Evolutionary conservation across 176 grass and related monocot species (phyloP).

Genomic region (Eragrostis nindensis): DNA sequence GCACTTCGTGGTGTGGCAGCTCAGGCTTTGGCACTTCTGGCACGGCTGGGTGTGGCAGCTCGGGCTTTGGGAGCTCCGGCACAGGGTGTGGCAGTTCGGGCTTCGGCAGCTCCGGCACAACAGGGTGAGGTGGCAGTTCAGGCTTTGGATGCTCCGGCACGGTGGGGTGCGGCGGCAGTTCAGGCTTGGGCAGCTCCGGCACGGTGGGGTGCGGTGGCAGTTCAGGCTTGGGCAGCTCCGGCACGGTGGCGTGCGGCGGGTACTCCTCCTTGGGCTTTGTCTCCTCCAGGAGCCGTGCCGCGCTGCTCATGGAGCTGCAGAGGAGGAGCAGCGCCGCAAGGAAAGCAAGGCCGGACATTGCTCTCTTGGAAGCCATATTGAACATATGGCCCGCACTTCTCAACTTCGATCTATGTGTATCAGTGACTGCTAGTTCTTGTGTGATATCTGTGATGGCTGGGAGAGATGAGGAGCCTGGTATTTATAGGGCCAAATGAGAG

Average conservation of each 20-base stretch:
- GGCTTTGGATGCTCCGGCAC: constrained; percentile 12
- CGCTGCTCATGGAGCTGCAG: constrained; percentile 32
- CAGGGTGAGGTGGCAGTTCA: constrained; percentile 9
- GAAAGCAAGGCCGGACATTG: constrained; percentile 17
- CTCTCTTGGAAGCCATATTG: constrained; percentile 36
- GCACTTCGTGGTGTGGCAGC: background rate
- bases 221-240: background rate
- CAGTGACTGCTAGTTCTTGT: background rate
- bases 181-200: background rate
- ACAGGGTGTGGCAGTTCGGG: background rate
- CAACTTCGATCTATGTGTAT: background rate
- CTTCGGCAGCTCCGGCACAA: background rate
- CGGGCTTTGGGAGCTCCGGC: background rate
- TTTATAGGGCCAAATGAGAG: constrained; percentile 15
- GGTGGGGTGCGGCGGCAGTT: background rate
- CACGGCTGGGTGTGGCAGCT: background rate
- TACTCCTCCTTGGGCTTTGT: constrained; percentile 30
- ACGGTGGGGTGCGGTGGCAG: background rate
- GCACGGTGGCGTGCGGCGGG: background rate
- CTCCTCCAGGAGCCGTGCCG: constrained; percentile 34
- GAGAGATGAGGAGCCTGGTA: constrained; percentile 9
- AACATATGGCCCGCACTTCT: background rate
- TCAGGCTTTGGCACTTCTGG: background rate
- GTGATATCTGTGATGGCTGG: background rate
- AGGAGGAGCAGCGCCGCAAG: constrained; percentile 33